phyloP scores from a whole-genome alignment of 2,329 filamentous ascomycete genomes.

The Cercospora sesami region DNA sequence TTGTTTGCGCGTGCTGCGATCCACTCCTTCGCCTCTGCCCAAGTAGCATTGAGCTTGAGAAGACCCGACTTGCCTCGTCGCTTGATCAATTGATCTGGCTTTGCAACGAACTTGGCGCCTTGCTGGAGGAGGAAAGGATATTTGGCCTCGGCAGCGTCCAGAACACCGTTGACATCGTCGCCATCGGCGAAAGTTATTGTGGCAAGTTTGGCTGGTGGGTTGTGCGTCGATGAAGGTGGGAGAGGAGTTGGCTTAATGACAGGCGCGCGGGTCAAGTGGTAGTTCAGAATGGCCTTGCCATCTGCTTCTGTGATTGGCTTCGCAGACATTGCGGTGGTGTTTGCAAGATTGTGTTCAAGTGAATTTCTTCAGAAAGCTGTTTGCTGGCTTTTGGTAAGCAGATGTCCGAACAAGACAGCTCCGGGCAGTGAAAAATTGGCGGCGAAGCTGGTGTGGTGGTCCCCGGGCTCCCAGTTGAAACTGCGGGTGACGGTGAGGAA shows the following conservation, averaged over 20 bases:
- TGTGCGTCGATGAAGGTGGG: conserved; percentile 79
- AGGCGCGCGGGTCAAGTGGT: conserved; percentile 95
- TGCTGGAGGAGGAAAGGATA: conserved; percentile 90
- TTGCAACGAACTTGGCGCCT: conserved; percentile 92
- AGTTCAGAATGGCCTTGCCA: conserved; percentile 99
- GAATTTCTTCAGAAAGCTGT: conserved; percentile 11
- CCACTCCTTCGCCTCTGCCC: conserved; percentile 92
- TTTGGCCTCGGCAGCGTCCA: conserved; percentile 92
- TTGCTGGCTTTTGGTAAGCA: conserved; percentile 27
- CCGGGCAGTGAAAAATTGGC: not conserved
- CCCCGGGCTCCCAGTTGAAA: not conserved
- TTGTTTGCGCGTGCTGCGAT: conserved; percentile 89
- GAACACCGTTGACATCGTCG: conserved; percentile 75
- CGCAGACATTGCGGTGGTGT: conserved; percentile 70
- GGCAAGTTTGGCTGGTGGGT: conserved; percentile 85
- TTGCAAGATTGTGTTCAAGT: not conserved
- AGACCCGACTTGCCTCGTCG: conserved; percentile 98
- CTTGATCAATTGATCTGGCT: conserved; percentile 99
- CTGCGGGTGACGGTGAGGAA: conserved; percentile 17
- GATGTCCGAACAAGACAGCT: conserved; percentile 12
- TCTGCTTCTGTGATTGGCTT: conserved; percentile 99
- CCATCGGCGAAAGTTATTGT: conserved; percentile 92
- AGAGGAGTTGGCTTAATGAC: conserved; percentile 98
- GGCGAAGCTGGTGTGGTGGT: not conserved
- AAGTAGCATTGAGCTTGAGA: conserved; percentile 93